Percentiles rank a stretch among this genome's conserved stretches.
phyloP scores from a whole-genome alignment of 768 basidiomycete genomes.

The Lactarius sp. region DNA sequence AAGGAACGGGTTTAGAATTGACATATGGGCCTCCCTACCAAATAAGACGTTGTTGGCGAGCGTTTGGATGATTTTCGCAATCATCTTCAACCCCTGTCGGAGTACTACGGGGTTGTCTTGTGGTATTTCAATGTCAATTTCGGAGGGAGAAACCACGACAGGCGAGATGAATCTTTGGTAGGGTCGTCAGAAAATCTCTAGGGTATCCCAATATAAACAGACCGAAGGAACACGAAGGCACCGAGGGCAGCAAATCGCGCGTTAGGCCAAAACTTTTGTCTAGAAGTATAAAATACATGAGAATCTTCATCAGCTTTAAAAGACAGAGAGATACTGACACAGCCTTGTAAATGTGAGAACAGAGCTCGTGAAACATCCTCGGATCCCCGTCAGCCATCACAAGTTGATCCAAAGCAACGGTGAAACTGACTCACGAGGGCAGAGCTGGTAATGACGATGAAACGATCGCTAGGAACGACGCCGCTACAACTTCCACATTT shows the following conservation, averaged over 20 bases:
- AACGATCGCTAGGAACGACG: conserved; percentile 71
- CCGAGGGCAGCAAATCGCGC: conserved; percentile 79
- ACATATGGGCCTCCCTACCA: conserved; percentile 87
- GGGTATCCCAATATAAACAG: conserved; percentile 19
- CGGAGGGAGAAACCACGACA: conserved; percentile 81
- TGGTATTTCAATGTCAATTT: conserved; percentile 76
- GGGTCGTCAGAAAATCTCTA: conserved; percentile 1
- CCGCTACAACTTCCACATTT: conserved; percentile 68
- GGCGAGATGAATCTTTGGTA: conserved; percentile 80
- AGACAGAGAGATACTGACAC: conserved; percentile 51
- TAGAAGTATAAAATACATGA: conserved; percentile 35
- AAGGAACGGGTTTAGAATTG: conserved; percentile 70
- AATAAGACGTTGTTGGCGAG: conserved; percentile 93
- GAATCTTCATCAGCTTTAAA: conserved; percentile 9
- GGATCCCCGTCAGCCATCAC: conserved; percentile 19
- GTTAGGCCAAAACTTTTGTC: conserved; percentile 69
- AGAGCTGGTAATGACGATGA: conserved; percentile 62
- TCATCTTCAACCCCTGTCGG: conserved; percentile 75
- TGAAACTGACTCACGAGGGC: conserved; percentile 56
- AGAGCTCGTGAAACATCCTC: conserved; percentile 85
- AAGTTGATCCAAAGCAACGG: conserved; percentile 13
- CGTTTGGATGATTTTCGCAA: conserved; percentile 91
- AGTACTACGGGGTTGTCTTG: conserved; percentile 51
- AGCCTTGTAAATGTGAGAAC: conserved; percentile 68
- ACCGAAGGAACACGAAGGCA: conserved; percentile 90